Evolutionary conservation across 2,329 filamentous ascomycete genomes (phyloP).

Genomic region (Taxawa tesnikishii): DNA sequence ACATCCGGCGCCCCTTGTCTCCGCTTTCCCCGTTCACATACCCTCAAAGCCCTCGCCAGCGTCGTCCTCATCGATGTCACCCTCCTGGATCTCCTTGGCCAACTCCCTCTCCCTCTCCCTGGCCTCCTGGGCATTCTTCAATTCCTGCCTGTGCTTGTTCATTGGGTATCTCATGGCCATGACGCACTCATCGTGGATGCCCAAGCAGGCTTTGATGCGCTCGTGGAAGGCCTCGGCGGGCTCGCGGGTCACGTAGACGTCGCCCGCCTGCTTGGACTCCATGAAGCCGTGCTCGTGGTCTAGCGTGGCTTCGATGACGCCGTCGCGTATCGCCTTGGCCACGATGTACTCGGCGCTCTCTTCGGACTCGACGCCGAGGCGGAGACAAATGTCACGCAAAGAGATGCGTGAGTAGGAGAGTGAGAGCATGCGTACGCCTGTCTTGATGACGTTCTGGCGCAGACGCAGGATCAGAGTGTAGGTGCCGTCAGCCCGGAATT

Average conservation of each 20-base stretch:
- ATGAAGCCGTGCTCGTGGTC: constrained; percentile 94
- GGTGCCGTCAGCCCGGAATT: constrained; percentile 86
- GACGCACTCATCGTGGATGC: constrained; percentile 92
- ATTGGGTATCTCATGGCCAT: constrained; percentile 99
- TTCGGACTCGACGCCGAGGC: constrained; percentile 83
- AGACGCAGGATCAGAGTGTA: constrained; percentile 92
- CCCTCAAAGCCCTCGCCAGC: constrained; percentile 83
- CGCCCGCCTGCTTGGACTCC: constrained; percentile 94
- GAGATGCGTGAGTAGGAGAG: constrained; percentile 96
- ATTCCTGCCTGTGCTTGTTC: constrained; percentile 94
- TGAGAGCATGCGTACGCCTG: constrained; percentile 97
- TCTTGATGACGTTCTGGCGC: constrained; percentile 98
- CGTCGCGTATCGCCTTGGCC: constrained; percentile 93
- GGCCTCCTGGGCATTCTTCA: constrained; percentile 98
- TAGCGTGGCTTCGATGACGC: constrained; percentile 88
- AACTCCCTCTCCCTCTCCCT: constrained; percentile 90
- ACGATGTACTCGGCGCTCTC: constrained; percentile 99
- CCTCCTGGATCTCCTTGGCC: constrained; percentile 97
- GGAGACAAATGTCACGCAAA: constrained; percentile 91
- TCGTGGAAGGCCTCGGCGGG: constrained; percentile 97
- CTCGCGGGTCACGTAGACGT: constrained; percentile 91
- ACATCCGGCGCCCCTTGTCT: too few species aligned
- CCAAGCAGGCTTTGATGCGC: constrained; percentile 81
- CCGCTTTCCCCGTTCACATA: constrained; percentile 48
- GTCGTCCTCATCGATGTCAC: constrained; percentile 93